A percentile compares a stretch with the other conserved stretches of the same genome.
Evolutionary conservation across 495 filamentous ascomycete species (phyloP).

Genomic region (Astrothelium macrocarpum): DNA sequence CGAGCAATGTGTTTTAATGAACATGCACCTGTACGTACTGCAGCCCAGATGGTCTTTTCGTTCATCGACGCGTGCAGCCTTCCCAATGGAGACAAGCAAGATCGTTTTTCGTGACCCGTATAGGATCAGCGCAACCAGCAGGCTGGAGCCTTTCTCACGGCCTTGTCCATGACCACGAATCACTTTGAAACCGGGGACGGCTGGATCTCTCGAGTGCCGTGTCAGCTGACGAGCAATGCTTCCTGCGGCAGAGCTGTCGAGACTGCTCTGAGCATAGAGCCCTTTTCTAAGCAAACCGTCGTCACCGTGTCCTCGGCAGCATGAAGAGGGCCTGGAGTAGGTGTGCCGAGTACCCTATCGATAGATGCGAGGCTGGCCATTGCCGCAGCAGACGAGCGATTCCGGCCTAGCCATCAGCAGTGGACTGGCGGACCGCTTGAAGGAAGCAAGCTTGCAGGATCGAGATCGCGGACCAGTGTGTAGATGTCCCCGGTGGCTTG

Average conservation of each 20-base stretch:
- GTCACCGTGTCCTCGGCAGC: neutral
- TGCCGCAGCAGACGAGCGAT: constrained; percentile 2
- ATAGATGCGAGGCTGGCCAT: neutral
- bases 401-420: constrained; percentile 4
- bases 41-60: neutral
- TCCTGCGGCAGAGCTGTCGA: neutral
- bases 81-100: neutral
- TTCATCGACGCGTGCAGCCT: neutral
- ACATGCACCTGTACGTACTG: neutral
- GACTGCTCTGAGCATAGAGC: neutral
- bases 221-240: neutral
- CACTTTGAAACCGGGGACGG: neutral
- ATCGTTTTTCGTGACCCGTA: neutral
- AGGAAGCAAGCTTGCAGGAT: constrained; percentile 1
- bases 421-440: neutral
- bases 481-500: neutral
- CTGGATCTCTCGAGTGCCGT: neutral
- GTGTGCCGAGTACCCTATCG: constrained; percentile 7
- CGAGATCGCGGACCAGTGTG: constrained; percentile 1
- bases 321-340: neutral
- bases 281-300: neutral
- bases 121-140: neutral
- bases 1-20: neutral
- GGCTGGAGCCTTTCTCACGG: neutral
- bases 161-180: neutral